Percentiles rank a stretch among this genome's conserved stretches.
These are phyloP conservation scores for Silene uniflora DNA, from an alignment of 148 eudicot genomes.

Conservation along the genomic window DNA sequence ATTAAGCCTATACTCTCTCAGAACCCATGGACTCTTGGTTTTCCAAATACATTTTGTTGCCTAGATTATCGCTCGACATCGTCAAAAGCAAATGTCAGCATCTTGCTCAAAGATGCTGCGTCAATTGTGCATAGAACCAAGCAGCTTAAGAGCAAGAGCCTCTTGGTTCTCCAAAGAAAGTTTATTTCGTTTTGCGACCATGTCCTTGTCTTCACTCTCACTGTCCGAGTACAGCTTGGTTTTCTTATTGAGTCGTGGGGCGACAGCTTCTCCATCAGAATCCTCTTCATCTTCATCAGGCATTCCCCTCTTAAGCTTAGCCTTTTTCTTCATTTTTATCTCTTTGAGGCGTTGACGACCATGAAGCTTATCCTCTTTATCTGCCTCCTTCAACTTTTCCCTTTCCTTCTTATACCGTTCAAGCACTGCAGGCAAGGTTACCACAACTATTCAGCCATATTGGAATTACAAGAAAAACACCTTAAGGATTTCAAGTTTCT, in stretches of 20 bases:
- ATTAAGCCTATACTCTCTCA: too few relatives aligned
- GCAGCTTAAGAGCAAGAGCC: conserved; percentile 70
- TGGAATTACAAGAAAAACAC: background rate
- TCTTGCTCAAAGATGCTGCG: background rate
- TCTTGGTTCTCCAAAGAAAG: conserved; percentile 77
- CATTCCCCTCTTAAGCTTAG: conserved; percentile 54
- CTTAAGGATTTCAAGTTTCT: background rate
- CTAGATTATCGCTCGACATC: background rate
- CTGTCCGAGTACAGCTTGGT: conserved; percentile 47
- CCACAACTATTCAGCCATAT: background rate
- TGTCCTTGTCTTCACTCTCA: conserved; percentile 36
- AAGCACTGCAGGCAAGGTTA: conserved; percentile 18
- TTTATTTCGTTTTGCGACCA: conserved; percentile 25
- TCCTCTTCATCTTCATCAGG: conserved; percentile 45
- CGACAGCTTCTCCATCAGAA: conserved; percentile 38
- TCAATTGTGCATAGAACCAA: conserved; percentile 63
- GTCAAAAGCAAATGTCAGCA: background rate
- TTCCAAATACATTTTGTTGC: too few relatives aligned
- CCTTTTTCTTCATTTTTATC: conserved; percentile 56
- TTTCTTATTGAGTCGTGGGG: conserved; percentile 37
- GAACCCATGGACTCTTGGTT: too few relatives aligned
- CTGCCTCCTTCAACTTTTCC: conserved; percentile 48
- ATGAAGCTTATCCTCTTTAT: conserved; percentile 64
- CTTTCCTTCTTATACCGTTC: conserved; percentile 50
- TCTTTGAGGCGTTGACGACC: conserved; percentile 67